Conservation (phyloP, 2,329 filamentous ascomycete genomes). For the Bertia moriformis region DNA sequence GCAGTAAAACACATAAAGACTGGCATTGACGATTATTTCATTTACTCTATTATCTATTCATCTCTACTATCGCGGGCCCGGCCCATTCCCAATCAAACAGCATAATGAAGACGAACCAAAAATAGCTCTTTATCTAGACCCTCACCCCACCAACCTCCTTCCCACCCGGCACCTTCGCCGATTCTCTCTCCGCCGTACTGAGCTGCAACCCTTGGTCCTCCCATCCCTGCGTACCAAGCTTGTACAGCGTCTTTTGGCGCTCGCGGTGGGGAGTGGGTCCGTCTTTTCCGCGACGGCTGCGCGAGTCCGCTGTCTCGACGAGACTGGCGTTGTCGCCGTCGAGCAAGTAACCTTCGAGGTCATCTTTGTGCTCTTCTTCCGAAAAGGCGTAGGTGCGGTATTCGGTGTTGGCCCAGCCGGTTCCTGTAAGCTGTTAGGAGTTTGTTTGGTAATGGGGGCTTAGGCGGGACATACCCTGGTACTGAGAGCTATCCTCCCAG, state of each 20-base stretch:
- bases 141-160: slow-evolving; percentile 15
- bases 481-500: slow-evolving; percentile 42
- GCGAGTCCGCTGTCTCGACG: slow-evolving; percentile 22
- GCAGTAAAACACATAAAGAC: too few relatives aligned
- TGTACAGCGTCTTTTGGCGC: slow-evolving; percentile 20
- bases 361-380: slow-evolving; percentile 31
- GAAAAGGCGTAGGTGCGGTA: slow-evolving; percentile 53
- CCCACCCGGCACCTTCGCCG: slow-evolving; percentile 14
- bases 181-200: slow-evolving; percentile 16
- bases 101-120: too few relatives aligned
- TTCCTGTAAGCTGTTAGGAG: slow-evolving; percentile 30
- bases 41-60: too few relatives aligned
- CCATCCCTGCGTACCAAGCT: slow-evolving; percentile 22
- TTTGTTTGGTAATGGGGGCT: slow-evolving; percentile 2
- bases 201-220: slow-evolving; percentile 22
- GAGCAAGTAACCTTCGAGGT: slow-evolving; percentile 16
- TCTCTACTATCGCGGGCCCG: neutral
- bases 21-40: too few relatives aligned
- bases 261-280: slow-evolving; percentile 15
- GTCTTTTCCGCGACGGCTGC: slow-evolving; percentile 20
- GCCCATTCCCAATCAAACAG: too few relatives aligned
- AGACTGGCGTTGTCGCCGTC: slow-evolving; percentile 22
- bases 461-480: slow-evolving; percentile 19
- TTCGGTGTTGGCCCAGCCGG: slow-evolving; percentile 63
- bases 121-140: too few relatives aligned